These are phyloP conservation scores for Xylaria sp. DNA, from an alignment of 2,329 filamentous ascomycete genomes.

Conservation along the genomic window DNA sequence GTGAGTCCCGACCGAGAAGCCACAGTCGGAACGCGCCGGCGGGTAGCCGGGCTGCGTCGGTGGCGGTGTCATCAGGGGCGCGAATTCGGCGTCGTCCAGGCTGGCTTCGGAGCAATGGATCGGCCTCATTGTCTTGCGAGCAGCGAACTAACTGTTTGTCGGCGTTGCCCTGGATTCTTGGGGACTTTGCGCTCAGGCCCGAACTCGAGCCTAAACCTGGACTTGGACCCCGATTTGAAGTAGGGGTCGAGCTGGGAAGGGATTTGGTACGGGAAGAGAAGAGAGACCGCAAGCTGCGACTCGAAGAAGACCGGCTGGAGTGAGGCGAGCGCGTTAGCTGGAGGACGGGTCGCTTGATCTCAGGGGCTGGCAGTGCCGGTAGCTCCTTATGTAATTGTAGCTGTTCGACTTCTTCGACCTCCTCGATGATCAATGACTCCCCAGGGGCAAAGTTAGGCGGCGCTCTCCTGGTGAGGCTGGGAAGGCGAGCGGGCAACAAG, in stretches of 20 bases:
- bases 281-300: slow-evolving; percentile 46
- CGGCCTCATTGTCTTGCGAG: slow-evolving; percentile 41
- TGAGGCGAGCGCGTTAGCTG: slow-evolving; percentile 44
- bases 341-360: slow-evolving; percentile 42
- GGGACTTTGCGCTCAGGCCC: slow-evolving; percentile 15
- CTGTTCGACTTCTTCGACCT: slow-evolving; percentile 31
- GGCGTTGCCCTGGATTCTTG: slow-evolving; percentile 21
- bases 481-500: slow-evolving; percentile 48
- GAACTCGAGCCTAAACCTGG: slow-evolving; percentile 24
- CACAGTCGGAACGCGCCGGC: slow-evolving; percentile 57
- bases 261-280: slow-evolving; percentile 46
- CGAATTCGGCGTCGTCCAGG: slow-evolving; percentile 64
- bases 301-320: slow-evolving; percentile 40
- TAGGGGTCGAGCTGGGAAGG: slow-evolving; percentile 29
- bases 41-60: slow-evolving; percentile 55
- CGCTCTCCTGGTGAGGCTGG: slow-evolving; percentile 25
- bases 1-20: slow-evolving; percentile 52
- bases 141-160: slow-evolving; percentile 34
- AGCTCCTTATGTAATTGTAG: slow-evolving; percentile 35
- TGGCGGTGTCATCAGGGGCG: slow-evolving; percentile 56
- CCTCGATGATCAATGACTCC: slow-evolving; percentile 31
- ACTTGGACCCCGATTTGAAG: slow-evolving; percentile 20
- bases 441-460: slow-evolving; percentile 18
- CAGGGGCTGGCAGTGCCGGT: slow-evolving; percentile 43
- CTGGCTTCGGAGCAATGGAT: slow-evolving; percentile 59